A percentile compares a stretch with the other conserved stretches of the same genome.
Evolutionary conservation across 2,329 filamentous ascomycete species (phyloP).

Genomic region (Fusarium solani-melongenae): DNA sequence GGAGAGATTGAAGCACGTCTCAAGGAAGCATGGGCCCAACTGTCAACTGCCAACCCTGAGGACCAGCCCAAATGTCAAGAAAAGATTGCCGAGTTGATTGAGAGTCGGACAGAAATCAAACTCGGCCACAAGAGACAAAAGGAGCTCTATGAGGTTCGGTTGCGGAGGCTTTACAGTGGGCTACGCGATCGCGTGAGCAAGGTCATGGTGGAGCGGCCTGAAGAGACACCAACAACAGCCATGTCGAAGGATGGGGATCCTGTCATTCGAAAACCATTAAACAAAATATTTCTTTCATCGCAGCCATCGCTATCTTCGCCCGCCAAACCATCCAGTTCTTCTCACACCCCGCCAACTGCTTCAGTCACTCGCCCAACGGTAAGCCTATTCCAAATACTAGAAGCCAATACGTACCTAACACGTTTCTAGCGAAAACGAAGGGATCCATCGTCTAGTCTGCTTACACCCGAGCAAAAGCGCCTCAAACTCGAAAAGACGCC

Average conservation of each 20-base stretch:
- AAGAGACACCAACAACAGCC: background rate
- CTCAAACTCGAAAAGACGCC: background rate
- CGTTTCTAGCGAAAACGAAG: background rate
- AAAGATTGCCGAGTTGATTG: background rate
- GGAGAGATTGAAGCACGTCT: background rate
- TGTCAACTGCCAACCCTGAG: background rate
- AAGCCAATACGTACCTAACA: background rate
- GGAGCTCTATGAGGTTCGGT: background rate
- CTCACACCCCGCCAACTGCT: background rate
- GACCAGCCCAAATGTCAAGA: background rate
- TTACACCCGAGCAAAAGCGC: background rate
- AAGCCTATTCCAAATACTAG: background rate
- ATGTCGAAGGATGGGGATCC: background rate
- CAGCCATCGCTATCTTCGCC: background rate
- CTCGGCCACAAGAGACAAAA: background rate
- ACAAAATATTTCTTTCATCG: background rate
- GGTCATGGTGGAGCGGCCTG: background rate
- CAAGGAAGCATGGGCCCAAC: background rate
- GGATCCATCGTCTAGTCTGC: background rate
- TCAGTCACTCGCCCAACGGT: background rate
- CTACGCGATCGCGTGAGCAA: background rate
- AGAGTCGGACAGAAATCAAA: conserved; percentile 17
- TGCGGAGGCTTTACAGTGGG: background rate
- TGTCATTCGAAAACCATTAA: background rate
- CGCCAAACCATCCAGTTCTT: background rate